Conservation (phyloP, 768 basidiomycete species). For the Floccularia luteovirens region DNA sequence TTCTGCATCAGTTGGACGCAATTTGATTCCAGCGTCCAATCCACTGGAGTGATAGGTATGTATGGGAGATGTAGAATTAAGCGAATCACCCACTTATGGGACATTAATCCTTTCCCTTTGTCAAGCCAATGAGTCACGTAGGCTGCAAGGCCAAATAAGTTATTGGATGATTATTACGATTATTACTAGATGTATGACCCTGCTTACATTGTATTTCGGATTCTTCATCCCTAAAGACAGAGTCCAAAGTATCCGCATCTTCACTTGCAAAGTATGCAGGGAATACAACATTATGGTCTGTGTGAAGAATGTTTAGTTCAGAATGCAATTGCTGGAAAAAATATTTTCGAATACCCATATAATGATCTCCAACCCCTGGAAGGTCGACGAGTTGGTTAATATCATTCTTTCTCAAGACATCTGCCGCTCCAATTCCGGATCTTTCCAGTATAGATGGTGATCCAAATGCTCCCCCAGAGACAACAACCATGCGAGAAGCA, state of each 20-base stretch:
- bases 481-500: constrained; percentile 37
- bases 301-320: not conserved
- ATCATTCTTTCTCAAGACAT: not conserved
- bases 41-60: constrained; percentile 15
- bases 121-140: constrained; percentile 5
- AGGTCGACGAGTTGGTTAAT: not conserved
- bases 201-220: no score
- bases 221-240: no score
- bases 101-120: not conserved
- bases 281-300: constrained; percentile 25
- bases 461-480: constrained; percentile 48
- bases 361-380: not conserved
- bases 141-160: constrained; percentile 15
- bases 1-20: constrained; percentile 28
- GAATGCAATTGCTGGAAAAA: not conserved
- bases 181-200: no score
- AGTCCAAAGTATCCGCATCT: no score
- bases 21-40: constrained; percentile 28
- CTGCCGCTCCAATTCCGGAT: constrained; percentile 10
- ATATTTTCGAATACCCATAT: not conserved
- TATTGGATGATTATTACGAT: constrained; percentile 23
- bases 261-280: constrained; percentile 19
- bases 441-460: constrained; percentile 50
- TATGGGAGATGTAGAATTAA: not conserved
- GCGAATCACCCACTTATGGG: no score